These are phyloP conservation scores for Acacia acuminata DNA, from an alignment of 306 rosid genomes.

Conservation along the genomic window DNA sequence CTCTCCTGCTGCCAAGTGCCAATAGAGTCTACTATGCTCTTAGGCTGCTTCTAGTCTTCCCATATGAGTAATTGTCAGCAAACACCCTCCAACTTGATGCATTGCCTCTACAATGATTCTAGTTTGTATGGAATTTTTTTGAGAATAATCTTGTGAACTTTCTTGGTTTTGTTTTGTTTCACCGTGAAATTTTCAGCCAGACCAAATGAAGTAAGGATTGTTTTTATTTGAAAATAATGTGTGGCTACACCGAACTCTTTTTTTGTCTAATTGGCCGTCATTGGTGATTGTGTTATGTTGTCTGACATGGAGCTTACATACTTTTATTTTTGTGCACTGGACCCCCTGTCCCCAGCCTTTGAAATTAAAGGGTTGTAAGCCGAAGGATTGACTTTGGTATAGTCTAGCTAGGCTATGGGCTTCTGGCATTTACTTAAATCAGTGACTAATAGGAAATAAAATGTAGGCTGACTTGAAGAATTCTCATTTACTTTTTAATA, in stretches of 20 bases:
- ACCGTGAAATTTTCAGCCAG: neutral
- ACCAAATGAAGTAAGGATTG: neutral
- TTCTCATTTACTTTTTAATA: neutral
- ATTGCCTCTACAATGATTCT: neutral
- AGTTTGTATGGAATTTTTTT: neutral
- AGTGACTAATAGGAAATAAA: slow-evolving; percentile 8
- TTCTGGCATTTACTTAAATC: slow-evolving; percentile 3
- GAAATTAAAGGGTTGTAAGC: neutral
- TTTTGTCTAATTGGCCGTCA: neutral
- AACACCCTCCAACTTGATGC: neutral
- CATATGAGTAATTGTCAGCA: neutral
- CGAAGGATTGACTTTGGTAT: slow-evolving; percentile 10
- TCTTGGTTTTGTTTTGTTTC: neutral
- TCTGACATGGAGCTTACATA: neutral
- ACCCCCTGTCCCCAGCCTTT: neutral
- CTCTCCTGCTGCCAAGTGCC: neutral
- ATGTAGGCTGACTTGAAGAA: neutral
- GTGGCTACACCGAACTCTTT: neutral
- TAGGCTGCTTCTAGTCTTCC: neutral
- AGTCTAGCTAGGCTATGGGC: neutral
- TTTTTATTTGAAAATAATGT: neutral
- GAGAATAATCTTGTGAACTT: neutral
- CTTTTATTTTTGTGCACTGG: neutral
- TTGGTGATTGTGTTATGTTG: slow-evolving; percentile 10
- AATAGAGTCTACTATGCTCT: neutral